phyloP scores from a whole-genome alignment of 306 rosid genomes.

The Prosopis cineraria region DNA sequence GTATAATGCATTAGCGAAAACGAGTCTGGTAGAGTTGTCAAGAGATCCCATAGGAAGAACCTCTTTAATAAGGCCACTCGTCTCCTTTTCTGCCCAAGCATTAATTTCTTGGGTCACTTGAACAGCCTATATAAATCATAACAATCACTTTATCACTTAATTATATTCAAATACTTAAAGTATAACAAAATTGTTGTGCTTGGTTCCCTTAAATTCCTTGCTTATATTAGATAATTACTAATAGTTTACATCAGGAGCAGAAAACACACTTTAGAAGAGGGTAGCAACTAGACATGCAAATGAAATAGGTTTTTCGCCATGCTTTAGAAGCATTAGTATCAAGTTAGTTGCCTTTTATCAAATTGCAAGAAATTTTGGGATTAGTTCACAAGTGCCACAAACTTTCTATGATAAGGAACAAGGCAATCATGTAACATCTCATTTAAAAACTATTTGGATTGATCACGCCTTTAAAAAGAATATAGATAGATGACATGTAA shows the following conservation, averaged over 20 bases:
- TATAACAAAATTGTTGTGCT: background rate
- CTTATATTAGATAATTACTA: background rate
- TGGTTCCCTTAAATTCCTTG: background rate
- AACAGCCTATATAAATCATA: constrained; percentile 43
- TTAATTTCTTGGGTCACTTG: constrained; percentile 65
- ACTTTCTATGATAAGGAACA: background rate
- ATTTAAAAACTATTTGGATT: background rate
- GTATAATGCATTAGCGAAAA: constrained; percentile 73
- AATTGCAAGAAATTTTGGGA: background rate
- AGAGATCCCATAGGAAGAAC: constrained; percentile 65
- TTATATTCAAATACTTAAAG: background rate
- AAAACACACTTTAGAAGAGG: background rate
- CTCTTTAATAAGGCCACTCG: constrained; percentile 61
- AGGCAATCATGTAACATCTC: background rate
- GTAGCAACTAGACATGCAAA: background rate
- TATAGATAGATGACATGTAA: background rate
- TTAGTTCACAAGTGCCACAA: background rate
- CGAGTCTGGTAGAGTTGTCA: constrained; percentile 51
- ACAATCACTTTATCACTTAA: constrained; percentile 10
- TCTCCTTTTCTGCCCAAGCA: constrained; percentile 71
- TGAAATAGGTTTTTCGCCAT: background rate
- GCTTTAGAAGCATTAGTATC: constrained; percentile 16
- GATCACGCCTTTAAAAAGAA: constrained; percentile 13
- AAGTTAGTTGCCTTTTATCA: background rate
- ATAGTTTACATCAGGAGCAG: background rate